Evolutionary conservation across 805 yeast species (phyloP).

Genomic region (Myxozyma mucilagina): DNA sequence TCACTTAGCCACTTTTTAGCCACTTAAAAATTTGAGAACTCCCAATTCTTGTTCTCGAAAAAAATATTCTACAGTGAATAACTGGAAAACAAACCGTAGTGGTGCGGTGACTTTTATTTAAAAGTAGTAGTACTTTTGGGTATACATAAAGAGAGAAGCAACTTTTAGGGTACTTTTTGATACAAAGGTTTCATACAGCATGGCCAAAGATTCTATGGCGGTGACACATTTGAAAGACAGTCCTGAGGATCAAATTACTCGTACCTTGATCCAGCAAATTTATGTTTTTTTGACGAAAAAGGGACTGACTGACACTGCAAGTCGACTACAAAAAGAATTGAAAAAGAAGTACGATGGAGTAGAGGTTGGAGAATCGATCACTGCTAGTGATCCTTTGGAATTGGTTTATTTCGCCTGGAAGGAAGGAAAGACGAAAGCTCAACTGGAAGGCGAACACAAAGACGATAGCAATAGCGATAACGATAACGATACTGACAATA

Average conservation of each 20-base stretch:
- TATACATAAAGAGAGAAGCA: too few relatives aligned
- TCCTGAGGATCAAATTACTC: conserved; percentile 5
- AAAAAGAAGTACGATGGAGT: conserved; percentile 29
- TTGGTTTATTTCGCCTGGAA: conserved; percentile 37
- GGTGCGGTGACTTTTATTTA: too few relatives aligned
- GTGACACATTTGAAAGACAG: neutral
- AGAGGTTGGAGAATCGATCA: conserved; percentile 25
- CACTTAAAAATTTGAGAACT: too few relatives aligned
- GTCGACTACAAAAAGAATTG: conserved; percentile 39
- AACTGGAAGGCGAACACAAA: conserved; percentile 18
- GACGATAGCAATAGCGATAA: conserved; percentile 1
- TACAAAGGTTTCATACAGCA: neutral
- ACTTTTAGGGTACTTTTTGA: neutral
- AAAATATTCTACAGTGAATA: too few relatives aligned
- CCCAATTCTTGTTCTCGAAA: too few relatives aligned
- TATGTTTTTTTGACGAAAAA: conserved; percentile 38
- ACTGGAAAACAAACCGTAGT: too few relatives aligned
- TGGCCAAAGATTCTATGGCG: conserved; percentile 1
- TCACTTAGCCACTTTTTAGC: too few relatives aligned
- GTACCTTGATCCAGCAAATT: conserved; percentile 37
- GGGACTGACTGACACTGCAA: conserved; percentile 39
- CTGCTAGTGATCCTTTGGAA: conserved; percentile 34
- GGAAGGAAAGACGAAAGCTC: conserved; percentile 36
- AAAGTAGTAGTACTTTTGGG: too few relatives aligned
- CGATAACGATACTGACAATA: conserved; percentile 12